Evolutionary conservation across 768 basidiomycete genomes (phyloP).

Genomic region (Leccinum pellstonianum): DNA sequence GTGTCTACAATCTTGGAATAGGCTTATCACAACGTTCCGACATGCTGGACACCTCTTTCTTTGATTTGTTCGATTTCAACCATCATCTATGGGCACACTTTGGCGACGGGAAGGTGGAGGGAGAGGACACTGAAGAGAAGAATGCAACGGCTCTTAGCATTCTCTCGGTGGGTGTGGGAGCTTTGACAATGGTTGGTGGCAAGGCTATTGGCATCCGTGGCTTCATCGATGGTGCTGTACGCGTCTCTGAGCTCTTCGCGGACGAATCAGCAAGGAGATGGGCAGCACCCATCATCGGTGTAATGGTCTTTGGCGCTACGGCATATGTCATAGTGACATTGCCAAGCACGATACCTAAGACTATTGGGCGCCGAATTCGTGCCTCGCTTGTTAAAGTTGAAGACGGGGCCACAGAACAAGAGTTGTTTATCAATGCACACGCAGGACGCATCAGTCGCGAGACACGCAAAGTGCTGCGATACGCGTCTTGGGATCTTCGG

Average conservation of each 20-base stretch:
- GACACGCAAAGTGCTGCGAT: conserved; percentile 88
- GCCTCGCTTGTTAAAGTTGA: conserved; percentile 53
- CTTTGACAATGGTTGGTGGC: conserved; percentile 86
- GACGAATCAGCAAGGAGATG: conserved; percentile 82
- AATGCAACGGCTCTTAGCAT: conserved; percentile 64
- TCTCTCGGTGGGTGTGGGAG: conserved; percentile 77
- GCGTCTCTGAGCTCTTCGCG: conserved; percentile 73
- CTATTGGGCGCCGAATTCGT: conserved; percentile 82
- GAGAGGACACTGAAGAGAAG: conserved; percentile 38
- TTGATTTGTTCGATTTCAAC: conserved; percentile 85
- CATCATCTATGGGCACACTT: conserved; percentile 76
- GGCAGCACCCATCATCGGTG: conserved; percentile 84
- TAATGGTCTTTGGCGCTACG: conserved; percentile 65
- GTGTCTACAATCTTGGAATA: conserved; percentile 76
- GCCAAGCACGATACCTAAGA: conserved; percentile 84
- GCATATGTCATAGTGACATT: conserved; percentile 86
- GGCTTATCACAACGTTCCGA: conserved; percentile 77
- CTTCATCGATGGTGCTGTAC: conserved; percentile 74
- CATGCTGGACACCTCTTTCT: conserved; percentile 73
- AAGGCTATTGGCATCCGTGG: conserved; percentile 74
- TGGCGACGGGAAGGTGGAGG: conserved; percentile 42
- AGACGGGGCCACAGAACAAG: conserved; percentile 47
- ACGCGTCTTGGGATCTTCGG: conserved; percentile 87
- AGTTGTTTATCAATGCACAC: conserved; percentile 66
- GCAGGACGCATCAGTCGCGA: conserved; percentile 72